Percentiles rank a stretch among this genome's conserved stretches.
These are phyloP conservation scores for Penicillium rolfsii DNA, from an alignment of 2,329 filamentous ascomycete species.

Conservation along the genomic window DNA sequence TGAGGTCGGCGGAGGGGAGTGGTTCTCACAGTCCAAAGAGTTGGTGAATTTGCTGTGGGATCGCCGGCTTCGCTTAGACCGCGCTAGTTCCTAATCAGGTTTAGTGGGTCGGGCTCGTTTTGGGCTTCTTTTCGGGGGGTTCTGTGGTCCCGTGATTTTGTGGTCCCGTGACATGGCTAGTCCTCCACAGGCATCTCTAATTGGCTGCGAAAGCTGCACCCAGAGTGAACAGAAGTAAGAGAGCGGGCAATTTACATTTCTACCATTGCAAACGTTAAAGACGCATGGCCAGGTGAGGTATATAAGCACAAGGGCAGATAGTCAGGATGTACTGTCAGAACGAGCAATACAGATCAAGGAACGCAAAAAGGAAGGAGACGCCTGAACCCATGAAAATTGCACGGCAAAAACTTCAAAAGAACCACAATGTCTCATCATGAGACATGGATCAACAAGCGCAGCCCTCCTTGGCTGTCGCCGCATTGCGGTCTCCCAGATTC, in stretches of 20 bases:
- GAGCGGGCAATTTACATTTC: conserved; percentile 10
- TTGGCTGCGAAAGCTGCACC: conserved; percentile 12
- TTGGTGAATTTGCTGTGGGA: conserved; percentile 41
- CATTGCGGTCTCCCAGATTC: conserved; percentile 74
- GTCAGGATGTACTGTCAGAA: conserved; percentile 1
- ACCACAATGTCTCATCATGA: background rate
- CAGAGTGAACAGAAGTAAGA: background rate
- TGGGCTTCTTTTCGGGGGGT: conserved; percentile 33
- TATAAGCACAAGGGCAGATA: conserved; percentile 13
- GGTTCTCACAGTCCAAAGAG: conserved; percentile 37
- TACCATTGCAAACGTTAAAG: conserved; percentile 1
- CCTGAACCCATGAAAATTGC: conserved; percentile 26
- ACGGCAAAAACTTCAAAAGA: conserved; percentile 12
- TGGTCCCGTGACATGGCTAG: conserved; percentile 19
- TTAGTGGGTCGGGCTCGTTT: conserved; percentile 24
- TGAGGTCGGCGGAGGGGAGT: conserved; percentile 39
- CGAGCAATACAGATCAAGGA: conserved; percentile 8
- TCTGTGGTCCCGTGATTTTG: conserved; percentile 31
- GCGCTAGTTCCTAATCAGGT: conserved; percentile 27
- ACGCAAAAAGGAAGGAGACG: conserved; percentile 17
- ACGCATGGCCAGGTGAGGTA: conserved; percentile 12
- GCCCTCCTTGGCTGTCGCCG: conserved; percentile 80
- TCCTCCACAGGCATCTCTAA: conserved; percentile 26
- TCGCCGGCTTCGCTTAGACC: conserved; percentile 40
- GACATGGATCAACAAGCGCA: conserved; percentile 73